Base-by-base conservation (phyloP, 345 rosid genomes). In the Abelmoschus esculentus region DNA sequence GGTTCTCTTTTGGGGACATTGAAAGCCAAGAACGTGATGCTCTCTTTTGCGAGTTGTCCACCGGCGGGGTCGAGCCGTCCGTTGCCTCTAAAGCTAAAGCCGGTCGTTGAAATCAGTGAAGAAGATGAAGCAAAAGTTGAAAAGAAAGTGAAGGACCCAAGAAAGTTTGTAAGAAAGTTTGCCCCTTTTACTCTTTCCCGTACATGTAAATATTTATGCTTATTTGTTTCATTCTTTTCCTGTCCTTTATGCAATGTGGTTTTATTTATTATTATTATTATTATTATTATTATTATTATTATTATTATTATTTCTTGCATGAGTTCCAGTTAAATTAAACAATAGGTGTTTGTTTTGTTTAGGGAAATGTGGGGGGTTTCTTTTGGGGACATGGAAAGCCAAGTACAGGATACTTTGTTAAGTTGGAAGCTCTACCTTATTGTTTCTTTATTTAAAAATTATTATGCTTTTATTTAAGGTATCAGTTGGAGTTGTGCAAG, bases 401-500 rank as follows among this genome's bases (percentile, higher is more conserved):
- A 34, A 34, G n/a, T n/a, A 34, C 38, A 4, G 6, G 38, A 34
- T 34, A 1, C 38, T 34, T 34, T 34, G 38, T 34, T 34, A 34
- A 34, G 38, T 34, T 34, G 38, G 6, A 34, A 34, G 38, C 38
- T 34, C 38, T 34, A 34, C 38, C 5, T 34, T 34, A 7, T 34
- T 34, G 38, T 34, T 34, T 34, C 38, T 14, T 46, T n/a, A 2
- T 22, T 44, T 50, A 53, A 12, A 31, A 59, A 26, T 60, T 52
- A 66, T 47, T 7, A 73, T 67, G 67, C 9, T 55, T 67, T 73
- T 62, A 50, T 1, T 71, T 55, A 67, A 93, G 98, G 80, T 93
- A 93, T 83, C 98, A 93, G 73, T 61, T 93, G 83, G 97, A 93
- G 60, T 74, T 93, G 57, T 93, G 91, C 80, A 65, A 87, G 84